phyloP scores from a whole-genome alignment of 768 basidiomycete species.

The Lepiota brunneoincarnata region DNA sequence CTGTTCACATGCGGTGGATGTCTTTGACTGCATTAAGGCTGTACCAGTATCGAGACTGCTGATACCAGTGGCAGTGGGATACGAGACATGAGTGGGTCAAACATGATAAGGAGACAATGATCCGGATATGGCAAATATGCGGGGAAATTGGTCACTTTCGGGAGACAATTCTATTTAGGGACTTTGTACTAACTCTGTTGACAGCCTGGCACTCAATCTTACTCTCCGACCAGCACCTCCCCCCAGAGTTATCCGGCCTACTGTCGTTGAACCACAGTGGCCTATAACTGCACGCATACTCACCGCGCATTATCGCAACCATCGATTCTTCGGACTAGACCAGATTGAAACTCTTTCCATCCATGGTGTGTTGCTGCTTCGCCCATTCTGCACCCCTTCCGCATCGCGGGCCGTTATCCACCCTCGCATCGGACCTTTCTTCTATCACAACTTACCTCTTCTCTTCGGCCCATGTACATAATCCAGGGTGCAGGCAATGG shows the following conservation, averaged over 20 bases:
- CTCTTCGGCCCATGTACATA: too few relatives aligned
- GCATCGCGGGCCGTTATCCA: too few relatives aligned
- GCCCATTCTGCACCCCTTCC: too few relatives aligned
- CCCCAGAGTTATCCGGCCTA: not conserved
- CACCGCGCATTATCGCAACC: not conserved
- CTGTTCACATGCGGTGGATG: conserved; percentile 19
- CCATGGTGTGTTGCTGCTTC: too few relatives aligned
- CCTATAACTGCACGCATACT: not conserved
- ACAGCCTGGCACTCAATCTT: conserved; percentile 12
- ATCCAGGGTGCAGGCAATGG: not conserved
- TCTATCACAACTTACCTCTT: too few relatives aligned
- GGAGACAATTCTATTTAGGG: conserved; percentile 15
- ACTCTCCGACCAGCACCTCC: conserved; percentile 3
- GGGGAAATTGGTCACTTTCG: conserved; percentile 27
- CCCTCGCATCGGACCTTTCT: too few relatives aligned
- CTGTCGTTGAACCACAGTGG: not conserved
- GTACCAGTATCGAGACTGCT: conserved; percentile 18
- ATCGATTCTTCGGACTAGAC: too few relatives aligned
- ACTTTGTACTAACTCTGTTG: conserved; percentile 11
- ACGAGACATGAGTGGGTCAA: conserved; percentile 1
- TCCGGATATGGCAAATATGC: conserved; percentile 21
- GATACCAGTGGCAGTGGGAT: not conserved
- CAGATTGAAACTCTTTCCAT: too few relatives aligned
- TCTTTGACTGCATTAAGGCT: conserved; percentile 20
- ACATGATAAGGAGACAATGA: conserved; percentile 3